Evolutionary conservation across 2,329 filamentous ascomycete species (phyloP).

Genomic region (Byssochlamys sp.): DNA sequence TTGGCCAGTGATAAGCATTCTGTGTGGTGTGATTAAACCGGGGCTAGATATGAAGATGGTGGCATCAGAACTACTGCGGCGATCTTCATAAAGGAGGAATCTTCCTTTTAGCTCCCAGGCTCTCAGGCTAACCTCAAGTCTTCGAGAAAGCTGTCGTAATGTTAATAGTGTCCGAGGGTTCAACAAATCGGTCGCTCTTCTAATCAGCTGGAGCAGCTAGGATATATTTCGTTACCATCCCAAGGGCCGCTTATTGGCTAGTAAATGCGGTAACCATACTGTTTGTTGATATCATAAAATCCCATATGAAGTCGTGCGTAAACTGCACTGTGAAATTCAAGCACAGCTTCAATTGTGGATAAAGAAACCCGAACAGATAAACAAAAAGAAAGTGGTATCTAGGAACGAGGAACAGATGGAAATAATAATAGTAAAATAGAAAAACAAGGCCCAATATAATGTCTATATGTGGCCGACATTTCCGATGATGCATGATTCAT

Average conservation of each 20-base stretch:
- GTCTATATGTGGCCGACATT: not conserved
- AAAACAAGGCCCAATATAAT: not conserved
- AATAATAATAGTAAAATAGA: not conserved
- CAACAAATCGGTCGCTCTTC: not conserved
- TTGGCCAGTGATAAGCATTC: not conserved
- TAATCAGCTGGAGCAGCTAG: not conserved
- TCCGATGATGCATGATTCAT: not conserved
- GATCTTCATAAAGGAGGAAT: not conserved
- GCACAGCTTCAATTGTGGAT: not conserved
- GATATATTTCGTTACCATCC: not conserved
- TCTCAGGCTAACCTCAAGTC: not conserved
- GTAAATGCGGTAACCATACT: not conserved
- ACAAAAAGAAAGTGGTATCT: not conserved
- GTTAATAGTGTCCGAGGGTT: not conserved
- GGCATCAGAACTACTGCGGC: not conserved
- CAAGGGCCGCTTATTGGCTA: not conserved
- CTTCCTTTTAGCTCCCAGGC: not conserved
- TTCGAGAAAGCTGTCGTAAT: not conserved
- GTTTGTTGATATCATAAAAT: not conserved
- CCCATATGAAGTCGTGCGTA: not conserved
- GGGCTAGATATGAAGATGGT: not conserved
- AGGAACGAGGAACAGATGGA: not conserved
- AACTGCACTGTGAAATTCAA: not conserved
- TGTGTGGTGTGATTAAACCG: too few relatives aligned
- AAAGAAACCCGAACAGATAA: not conserved